These are phyloP conservation scores for Paracorniculantispora psalliotae DNA, from an alignment of 2,329 filamentous ascomycete genomes.

Conservation along the genomic window DNA sequence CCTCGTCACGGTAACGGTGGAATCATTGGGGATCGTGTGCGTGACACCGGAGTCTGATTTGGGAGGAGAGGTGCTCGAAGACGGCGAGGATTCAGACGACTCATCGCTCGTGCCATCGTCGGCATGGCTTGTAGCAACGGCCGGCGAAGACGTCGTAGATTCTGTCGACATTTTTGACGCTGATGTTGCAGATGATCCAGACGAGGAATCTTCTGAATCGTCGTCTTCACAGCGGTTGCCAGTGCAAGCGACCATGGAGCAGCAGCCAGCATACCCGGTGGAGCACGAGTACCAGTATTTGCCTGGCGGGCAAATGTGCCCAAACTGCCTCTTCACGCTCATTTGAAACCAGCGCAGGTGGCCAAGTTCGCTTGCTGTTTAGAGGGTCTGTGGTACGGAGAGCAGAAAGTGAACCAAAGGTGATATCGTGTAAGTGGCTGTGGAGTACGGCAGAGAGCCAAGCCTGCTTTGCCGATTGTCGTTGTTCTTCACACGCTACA, in stretches of 20 bases:
- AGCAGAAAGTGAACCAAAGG: neutral
- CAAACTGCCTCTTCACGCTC: neutral
- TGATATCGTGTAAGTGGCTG: conserved; percentile 6
- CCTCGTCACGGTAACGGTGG: conserved; percentile 30
- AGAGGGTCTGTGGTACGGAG: neutral
- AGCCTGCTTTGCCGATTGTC: neutral
- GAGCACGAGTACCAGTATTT: conserved; percentile 36
- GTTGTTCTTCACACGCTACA: neutral
- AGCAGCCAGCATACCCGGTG: conserved; percentile 41
- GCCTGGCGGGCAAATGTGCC: conserved; percentile 22
- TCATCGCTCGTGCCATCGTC: neutral
- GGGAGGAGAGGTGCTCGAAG: conserved; percentile 15
- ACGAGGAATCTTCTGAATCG: neutral
- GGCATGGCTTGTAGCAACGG: neutral
- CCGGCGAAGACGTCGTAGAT: neutral
- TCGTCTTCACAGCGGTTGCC: conserved; percentile 26
- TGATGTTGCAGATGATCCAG: neutral
- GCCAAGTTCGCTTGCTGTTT: neutral
- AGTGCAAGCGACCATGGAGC: conserved; percentile 38
- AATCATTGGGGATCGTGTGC: conserved; percentile 31
- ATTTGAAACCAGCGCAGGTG: neutral
- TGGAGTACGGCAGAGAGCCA: neutral
- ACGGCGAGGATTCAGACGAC: neutral
- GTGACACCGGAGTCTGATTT: conserved; percentile 34
- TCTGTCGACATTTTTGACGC: neutral